Percentiles rank a stretch among this genome's conserved stretches.
Conservation (phyloP, 1,139 yeast genomes). For the Magnusiomyces sp. region DNA sequence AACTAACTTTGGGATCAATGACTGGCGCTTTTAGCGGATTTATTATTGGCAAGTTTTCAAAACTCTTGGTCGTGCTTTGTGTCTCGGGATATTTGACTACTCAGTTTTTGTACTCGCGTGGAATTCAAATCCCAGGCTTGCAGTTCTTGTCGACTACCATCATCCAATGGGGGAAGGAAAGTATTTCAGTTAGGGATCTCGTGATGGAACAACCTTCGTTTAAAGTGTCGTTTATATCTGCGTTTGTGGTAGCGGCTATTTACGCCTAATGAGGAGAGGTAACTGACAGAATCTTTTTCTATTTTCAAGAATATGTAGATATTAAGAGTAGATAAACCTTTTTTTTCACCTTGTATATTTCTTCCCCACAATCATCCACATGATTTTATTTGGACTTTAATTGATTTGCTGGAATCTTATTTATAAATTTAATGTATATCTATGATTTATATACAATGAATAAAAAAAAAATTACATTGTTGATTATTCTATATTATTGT, state of each 20-base stretch:
- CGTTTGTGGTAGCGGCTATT: conserved; percentile 58
- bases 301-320: too few species aligned
- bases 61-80: conserved; percentile 46
- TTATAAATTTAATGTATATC: too few species aligned
- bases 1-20: conserved; percentile 60
- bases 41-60: conserved; percentile 56
- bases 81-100: conserved; percentile 43
- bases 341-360: neutral
- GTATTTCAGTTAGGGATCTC: conserved; percentile 44
- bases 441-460: too few species aligned
- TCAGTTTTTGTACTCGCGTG: conserved; percentile 54
- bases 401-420: too few species aligned
- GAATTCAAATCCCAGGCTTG: conserved; percentile 37
- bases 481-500: too few species aligned
- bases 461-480: too few species aligned
- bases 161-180: conserved; percentile 40
- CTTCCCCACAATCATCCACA: too few species aligned
- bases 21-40: conserved; percentile 57
- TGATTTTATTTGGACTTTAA: too few species aligned
- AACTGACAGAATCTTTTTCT: too few species aligned
- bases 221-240: conserved; percentile 49
- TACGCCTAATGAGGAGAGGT: conserved; percentile 33
- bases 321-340: neutral
- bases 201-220: conserved; percentile 57
- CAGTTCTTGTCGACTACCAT: conserved; percentile 34